phyloP scores from a whole-genome alignment of 2,329 filamentous ascomycete genomes.

The Phaeosphaeriaceae sp. region DNA sequence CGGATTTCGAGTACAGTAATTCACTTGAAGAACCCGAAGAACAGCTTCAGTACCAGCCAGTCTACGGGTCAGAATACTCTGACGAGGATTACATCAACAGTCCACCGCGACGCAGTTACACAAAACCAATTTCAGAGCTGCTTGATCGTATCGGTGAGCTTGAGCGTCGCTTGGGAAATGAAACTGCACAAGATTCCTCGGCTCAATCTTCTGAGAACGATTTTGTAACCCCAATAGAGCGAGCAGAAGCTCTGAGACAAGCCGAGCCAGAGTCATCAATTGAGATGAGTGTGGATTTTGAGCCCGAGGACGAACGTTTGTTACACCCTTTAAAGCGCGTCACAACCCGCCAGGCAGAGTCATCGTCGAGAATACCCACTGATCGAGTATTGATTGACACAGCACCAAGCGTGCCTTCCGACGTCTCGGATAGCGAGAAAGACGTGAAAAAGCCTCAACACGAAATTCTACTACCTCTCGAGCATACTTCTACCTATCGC shows the following conservation, averaged over 20 bases:
- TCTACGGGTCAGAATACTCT: slow-evolving; percentile 1
- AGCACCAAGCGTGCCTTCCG: neutral
- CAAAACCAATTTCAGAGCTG: slow-evolving; percentile 15
- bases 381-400: neutral
- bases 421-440: slow-evolving; percentile 1
- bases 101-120: slow-evolving; percentile 16
- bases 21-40: neutral
- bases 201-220: slow-evolving; percentile 1
- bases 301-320: neutral
- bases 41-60: slow-evolving; percentile 3
- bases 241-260: neutral
- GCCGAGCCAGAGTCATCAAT: slow-evolving; percentile 6
- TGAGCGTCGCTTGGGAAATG: slow-evolving; percentile 11
- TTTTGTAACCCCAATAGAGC: slow-evolving; percentile 1
- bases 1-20: neutral
- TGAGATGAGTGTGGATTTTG: neutral
- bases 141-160: slow-evolving; percentile 17
- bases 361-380: neutral
- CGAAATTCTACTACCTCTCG: neutral
- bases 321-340: neutral
- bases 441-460: neutral
- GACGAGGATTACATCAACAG: slow-evolving; percentile 4
- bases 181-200: neutral
- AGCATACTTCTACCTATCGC: neutral
- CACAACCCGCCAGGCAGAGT: neutral